These are phyloP conservation scores for Fusarium beomiforme DNA, from an alignment of 2,329 filamentous ascomycete species.

Conservation along the genomic window DNA sequence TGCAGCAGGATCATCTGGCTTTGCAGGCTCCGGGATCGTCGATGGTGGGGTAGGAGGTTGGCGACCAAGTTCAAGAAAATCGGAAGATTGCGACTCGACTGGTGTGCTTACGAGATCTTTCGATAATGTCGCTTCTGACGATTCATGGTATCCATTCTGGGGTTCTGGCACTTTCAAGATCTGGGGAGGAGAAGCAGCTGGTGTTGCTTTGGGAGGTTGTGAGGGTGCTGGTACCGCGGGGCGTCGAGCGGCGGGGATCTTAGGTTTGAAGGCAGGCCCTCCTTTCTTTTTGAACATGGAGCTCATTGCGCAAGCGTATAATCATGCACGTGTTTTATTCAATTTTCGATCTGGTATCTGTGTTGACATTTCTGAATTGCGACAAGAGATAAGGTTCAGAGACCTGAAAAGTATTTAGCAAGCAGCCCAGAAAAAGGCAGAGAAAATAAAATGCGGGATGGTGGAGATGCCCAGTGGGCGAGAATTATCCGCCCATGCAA, in stretches of 20 bases:
- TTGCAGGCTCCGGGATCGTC: slow-evolving; percentile 26
- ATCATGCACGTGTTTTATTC: slow-evolving; percentile 22
- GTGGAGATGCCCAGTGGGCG: slow-evolving; percentile 38
- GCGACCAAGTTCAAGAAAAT: slow-evolving; percentile 20
- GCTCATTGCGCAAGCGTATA: slow-evolving; percentile 60
- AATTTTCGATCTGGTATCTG: slow-evolving; percentile 9
- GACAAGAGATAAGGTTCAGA: slow-evolving; percentile 7
- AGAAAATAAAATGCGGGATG: slow-evolving; percentile 48
- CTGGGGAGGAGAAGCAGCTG: slow-evolving; percentile 23
- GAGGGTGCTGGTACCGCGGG: slow-evolving; percentile 51
- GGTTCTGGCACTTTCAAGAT: slow-evolving; percentile 17
- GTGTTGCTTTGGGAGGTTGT: slow-evolving; percentile 33
- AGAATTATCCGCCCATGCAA: slow-evolving; percentile 48
- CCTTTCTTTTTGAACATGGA: slow-evolving; percentile 75
- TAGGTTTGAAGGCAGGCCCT: slow-evolving; percentile 74
- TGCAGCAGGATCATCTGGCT: slow-evolving; percentile 9
- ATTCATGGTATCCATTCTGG: slow-evolving; percentile 12
- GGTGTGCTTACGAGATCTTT: not conserved
- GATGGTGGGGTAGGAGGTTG: slow-evolving; percentile 39
- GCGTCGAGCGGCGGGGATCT: slow-evolving; percentile 67
- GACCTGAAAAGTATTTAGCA: slow-evolving; percentile 34
- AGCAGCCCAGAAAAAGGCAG: slow-evolving; percentile 38
- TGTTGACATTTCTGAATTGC: slow-evolving; percentile 31
- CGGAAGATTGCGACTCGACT: slow-evolving; percentile 12
- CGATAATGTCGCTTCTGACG: not conserved